Base-by-base conservation (phyloP, 2,329 filamentous ascomycete species). In the Neofusicoccum sp. region DNA sequence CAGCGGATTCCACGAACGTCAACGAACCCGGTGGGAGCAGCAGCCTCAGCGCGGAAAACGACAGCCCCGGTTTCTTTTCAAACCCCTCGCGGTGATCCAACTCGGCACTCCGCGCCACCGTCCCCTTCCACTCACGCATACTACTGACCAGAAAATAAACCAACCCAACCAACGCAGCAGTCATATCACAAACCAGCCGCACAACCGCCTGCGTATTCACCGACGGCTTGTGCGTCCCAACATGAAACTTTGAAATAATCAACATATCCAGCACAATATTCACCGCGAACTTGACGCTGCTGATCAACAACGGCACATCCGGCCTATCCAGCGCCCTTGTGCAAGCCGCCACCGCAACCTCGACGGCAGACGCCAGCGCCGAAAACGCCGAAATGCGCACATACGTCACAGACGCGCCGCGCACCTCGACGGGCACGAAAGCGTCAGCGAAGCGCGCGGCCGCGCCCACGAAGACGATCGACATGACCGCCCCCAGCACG, bases 231-330 rank as follows among this genome's bases (percentile, higher is more conserved):
- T 82, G 76, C 0, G 69, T 70, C 0, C 82, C 81, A 1, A 91
- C 82, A 65, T 89, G 87, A 62, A 89, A 88, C 1, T 78, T 85
- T 0, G 88, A 91, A 48, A 91, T 85, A 37, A 92, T 70, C 0
- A 91, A 76, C 61, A 91, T 70, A 66, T 91, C 88, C 0, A 91
- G 78, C 1, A 87, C 64, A 61, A 92, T 91, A 67, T 91, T 91
- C 65, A 89, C 73, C 0, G 79, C 76, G 61, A 91, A 89, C 66
- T 89, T 89, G 58, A 82, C 79, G 0, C 80, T 82, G 71, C 84
- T 90, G 66, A 91, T 88, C 1, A 89, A 69, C 0, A 92, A 76
- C 0, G 89, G 88, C 0, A 91, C 86, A 68, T 92, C 88, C 0
- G 89, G 89, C 58, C 85, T 83, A 71, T 91, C 89, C 1, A 92